Conservation (phyloP, 176 grass and related monocot species). For the Otatea glauca region DNA sequence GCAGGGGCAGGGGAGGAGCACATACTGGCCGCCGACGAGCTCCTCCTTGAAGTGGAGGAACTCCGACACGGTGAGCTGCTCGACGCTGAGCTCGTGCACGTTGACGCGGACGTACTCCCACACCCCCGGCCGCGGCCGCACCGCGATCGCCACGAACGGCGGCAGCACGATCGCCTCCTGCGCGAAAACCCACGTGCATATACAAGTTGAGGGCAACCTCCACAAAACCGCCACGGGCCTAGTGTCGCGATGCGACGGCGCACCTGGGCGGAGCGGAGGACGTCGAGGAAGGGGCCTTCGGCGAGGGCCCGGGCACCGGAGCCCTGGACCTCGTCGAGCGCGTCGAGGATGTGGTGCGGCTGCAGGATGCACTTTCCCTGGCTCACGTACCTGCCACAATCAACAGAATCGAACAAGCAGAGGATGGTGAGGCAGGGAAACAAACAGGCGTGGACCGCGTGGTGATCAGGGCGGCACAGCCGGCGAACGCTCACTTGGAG, state of each 20-base stretch:
- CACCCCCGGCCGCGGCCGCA: constrained; percentile 90
- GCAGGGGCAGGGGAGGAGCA: neutral
- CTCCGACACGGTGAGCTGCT: constrained; percentile 82
- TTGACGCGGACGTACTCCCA: constrained; percentile 96
- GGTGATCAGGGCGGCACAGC: neutral
- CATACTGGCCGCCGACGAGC: constrained; percentile 78
- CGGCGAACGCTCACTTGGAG: constrained; percentile 56
- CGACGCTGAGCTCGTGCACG: constrained; percentile 89
- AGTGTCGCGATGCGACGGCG: neutral
- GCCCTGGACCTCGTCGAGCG: constrained; percentile 69
- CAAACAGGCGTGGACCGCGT: neutral
- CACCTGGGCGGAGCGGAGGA: constrained; percentile 86
- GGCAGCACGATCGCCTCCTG: constrained; percentile 97
- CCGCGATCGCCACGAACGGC: constrained; percentile 93
- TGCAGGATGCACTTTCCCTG: constrained; percentile 95
- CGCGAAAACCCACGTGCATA: neutral
- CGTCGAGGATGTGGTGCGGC: constrained; percentile 88
- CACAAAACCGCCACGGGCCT: neutral
- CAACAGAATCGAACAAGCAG: neutral
- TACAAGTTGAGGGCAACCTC: neutral
- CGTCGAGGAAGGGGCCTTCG: constrained; percentile 89
- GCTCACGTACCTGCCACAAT: constrained; percentile 62
- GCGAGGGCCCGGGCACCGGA: constrained; percentile 54
- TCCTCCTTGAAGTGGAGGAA: constrained; percentile 93
- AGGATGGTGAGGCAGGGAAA: neutral